phyloP scores from a whole-genome alignment of 331 rosid species.

The Rosa hybrid region DNA sequence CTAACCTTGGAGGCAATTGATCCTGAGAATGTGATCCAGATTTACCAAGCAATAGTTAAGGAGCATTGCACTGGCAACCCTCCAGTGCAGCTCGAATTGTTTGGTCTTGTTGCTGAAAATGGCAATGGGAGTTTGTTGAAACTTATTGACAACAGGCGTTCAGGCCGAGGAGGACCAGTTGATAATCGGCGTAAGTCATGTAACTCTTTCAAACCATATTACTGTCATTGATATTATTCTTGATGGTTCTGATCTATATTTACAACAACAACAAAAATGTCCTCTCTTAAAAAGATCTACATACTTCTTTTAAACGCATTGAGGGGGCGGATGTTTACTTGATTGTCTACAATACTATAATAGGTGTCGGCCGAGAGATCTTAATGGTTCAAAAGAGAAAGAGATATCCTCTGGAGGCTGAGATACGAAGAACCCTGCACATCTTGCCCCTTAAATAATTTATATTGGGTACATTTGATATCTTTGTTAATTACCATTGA shows the following conservation, averaged over 20 bases:
- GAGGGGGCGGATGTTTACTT: background rate
- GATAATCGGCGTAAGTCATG: background rate
- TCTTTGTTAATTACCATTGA: no score
- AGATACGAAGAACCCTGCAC: background rate
- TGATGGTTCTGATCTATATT: no score
- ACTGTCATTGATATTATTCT: no score
- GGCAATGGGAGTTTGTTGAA: background rate
- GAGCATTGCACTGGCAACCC: background rate
- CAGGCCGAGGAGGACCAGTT: background rate
- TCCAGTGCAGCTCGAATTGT: background rate
- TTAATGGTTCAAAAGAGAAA: background rate
- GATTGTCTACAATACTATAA: background rate
- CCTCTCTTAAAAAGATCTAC: no score
- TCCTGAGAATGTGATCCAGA: background rate
- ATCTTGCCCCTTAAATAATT: no score
- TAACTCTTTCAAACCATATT: background rate
- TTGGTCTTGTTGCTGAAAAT: constrained; percentile 2
- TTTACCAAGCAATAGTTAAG: background rate
- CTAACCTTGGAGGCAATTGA: background rate
- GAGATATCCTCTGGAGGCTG: background rate
- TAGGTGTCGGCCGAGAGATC: background rate
- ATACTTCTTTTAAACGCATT: no score
- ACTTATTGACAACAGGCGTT: background rate
- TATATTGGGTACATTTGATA: no score
- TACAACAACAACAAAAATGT: no score